A percentile compares a stretch with the other conserved stretches of the same genome.
phyloP scores from a whole-genome alignment of 2,329 filamentous ascomycete genomes.

The Daldinia sp. region DNA sequence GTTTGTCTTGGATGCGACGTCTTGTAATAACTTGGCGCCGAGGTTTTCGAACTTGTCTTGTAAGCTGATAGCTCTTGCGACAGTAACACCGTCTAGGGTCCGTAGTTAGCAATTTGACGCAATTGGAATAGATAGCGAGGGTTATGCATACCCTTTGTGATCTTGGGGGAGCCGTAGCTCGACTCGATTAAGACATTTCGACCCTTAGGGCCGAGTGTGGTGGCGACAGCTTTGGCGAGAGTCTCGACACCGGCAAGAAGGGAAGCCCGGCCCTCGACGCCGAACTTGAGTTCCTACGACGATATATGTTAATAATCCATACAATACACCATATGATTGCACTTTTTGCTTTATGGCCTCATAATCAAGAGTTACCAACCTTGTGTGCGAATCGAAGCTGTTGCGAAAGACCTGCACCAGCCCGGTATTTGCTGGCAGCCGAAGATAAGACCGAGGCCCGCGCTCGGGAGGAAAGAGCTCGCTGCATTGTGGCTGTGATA shows the following conservation, averaged over 20 bases:
- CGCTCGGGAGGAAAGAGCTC: conserved; percentile 83
- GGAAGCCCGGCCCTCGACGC: conserved; percentile 89
- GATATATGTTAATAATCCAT: conserved; percentile 34
- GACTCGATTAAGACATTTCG: conserved; percentile 99
- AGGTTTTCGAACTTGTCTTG: conserved; percentile 99
- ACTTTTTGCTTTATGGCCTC: neutral
- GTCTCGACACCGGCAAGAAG: conserved; percentile 96
- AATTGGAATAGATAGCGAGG: neutral
- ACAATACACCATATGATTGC: neutral
- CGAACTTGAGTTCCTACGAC: conserved; percentile 94
- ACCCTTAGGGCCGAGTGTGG: conserved; percentile 96
- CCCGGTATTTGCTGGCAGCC: conserved; percentile 69
- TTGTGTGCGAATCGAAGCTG: conserved; percentile 98
- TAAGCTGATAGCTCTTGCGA: conserved; percentile 87
- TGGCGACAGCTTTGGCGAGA: conserved; percentile 93
- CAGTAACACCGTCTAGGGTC: conserved; percentile 79
- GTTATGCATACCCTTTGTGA: conserved; percentile 85
- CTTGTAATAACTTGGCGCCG: conserved; percentile 93
- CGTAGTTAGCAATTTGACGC: conserved; percentile 27
- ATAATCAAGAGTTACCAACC: conserved; percentile 60
- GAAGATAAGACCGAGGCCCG: conserved; percentile 82
- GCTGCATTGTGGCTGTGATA: conserved; percentile 90
- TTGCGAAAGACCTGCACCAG: conserved; percentile 74
- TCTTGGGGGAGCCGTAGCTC: conserved; percentile 98
- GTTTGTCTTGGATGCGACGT: conserved; percentile 99